Conservation (phyloP, 106 monocot species). For the Agapanthus africanus region DNA sequence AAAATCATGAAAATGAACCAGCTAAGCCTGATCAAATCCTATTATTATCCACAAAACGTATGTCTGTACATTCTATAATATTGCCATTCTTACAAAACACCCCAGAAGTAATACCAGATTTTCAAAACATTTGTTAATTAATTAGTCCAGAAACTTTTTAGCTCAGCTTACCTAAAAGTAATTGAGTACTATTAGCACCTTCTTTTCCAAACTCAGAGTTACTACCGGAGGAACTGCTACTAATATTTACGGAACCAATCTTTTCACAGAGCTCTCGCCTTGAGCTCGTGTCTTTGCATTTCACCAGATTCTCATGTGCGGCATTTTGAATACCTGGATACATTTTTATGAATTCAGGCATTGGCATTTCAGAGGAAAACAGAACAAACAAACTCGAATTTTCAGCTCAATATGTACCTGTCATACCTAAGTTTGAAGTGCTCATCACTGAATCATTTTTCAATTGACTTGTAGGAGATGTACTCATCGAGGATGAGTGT, state of each 20-base stretch:
- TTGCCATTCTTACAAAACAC: no score
- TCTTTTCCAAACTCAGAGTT: background rate
- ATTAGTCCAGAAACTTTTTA: no score
- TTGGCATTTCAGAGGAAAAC: background rate
- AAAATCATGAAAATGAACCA: no score
- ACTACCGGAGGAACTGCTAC: background rate
- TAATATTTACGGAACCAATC: no score
- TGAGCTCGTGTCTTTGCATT: no score
- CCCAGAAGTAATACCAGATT: no score
- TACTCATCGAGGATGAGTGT: background rate
- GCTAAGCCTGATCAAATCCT: no score
- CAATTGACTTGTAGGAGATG: background rate
- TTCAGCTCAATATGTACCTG: background rate
- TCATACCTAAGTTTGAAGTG: slow-evolving; percentile 3
- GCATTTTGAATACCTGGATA: background rate
- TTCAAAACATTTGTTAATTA: no score
- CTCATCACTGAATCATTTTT: background rate
- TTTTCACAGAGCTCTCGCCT: no score
- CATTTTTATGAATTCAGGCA: background rate
- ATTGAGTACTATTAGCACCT: slow-evolving; percentile 1
- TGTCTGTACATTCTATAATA: no score
- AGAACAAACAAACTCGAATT: no score
- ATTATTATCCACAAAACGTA: no score
- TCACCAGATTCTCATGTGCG: background rate
- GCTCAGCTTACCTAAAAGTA: slow-evolving; percentile 8